Conservation (phyloP, 768 basidiomycete species). For the Cantharellus cinnabarinus region DNA sequence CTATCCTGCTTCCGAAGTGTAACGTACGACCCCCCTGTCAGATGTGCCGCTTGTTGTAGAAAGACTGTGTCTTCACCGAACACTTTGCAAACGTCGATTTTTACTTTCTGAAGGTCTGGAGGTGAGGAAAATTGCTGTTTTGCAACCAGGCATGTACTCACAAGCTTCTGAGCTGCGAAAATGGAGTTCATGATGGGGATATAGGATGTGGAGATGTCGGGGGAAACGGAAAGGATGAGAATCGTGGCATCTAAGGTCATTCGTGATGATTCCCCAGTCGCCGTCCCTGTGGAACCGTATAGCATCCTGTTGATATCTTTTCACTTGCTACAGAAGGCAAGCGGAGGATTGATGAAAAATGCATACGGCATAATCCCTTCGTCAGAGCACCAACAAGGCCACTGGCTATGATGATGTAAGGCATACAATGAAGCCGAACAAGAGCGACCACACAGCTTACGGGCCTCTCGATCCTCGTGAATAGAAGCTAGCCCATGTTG, state of each 20-base stretch:
- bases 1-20: slow-evolving; percentile 59
- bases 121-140: slow-evolving; percentile 4
- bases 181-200: slow-evolving; percentile 99
- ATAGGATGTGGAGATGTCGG: slow-evolving; percentile 74
- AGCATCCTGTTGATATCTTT: slow-evolving; percentile 46
- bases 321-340: slow-evolving; percentile 21
- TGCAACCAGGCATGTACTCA: slow-evolving; percentile 18
- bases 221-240: slow-evolving; percentile 75
- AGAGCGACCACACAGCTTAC: too few species aligned
- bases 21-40: slow-evolving; percentile 89
- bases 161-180: slow-evolving; percentile 95
- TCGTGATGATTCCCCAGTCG: slow-evolving; percentile 13
- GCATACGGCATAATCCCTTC: slow-evolving; percentile 78
- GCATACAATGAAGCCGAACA: too few species aligned
- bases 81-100: slow-evolving; percentile 89
- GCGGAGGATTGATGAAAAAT: not conserved
- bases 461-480: too few species aligned
- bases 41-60: slow-evolving; percentile 88
- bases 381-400: slow-evolving; percentile 76
- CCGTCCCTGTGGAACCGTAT: slow-evolving; percentile 16
- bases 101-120: slow-evolving; percentile 49
- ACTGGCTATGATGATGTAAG: slow-evolving; percentile 16
- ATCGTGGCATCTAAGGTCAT: slow-evolving; percentile 31
- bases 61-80: slow-evolving; percentile 82
- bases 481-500: too few species aligned